Conservation (phyloP, 2,329 filamentous ascomycete genomes). For the Tympanopsis confertula region DNA sequence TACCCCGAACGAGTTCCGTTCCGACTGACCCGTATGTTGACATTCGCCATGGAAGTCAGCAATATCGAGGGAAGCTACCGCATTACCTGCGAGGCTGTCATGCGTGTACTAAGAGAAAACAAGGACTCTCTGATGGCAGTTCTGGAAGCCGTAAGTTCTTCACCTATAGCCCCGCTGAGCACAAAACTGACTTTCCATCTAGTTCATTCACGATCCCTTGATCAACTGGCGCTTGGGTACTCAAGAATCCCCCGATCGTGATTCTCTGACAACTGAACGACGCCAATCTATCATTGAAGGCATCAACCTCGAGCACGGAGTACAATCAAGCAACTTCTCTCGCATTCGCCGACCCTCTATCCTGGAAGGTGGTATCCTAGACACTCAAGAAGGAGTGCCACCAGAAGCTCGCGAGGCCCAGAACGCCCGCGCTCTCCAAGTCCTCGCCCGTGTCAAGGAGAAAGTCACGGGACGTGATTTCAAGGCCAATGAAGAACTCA, state of each 20-base stretch:
- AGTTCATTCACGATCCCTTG: constrained; percentile 99
- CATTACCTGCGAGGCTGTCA: constrained; percentile 95
- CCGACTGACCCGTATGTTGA: constrained; percentile 95
- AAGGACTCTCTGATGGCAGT: constrained; percentile 99
- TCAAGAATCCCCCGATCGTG: constrained; percentile 37
- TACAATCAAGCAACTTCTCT: constrained; percentile 23
- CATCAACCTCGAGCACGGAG: constrained; percentile 41
- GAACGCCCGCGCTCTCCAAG: constrained; percentile 85
- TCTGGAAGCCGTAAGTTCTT: constrained; percentile 73
- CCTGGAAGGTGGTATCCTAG: constrained; percentile 43
- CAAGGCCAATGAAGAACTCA: constrained; percentile 72
- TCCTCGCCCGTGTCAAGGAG: constrained; percentile 82
- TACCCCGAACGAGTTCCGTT: constrained; percentile 97
- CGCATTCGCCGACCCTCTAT: constrained; percentile 58
- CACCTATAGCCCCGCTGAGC: neutral
- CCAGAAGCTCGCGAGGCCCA: constrained; percentile 62
- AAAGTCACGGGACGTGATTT: constrained; percentile 94
- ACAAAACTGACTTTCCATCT: constrained; percentile 2
- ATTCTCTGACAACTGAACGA: constrained; percentile 39
- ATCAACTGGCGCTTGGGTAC: constrained; percentile 76
- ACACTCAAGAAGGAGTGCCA: constrained; percentile 6
- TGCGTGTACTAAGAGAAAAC: constrained; percentile 90
- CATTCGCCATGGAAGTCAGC: constrained; percentile 99
- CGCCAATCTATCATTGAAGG: constrained; percentile 41
- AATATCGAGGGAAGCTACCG: constrained; percentile 98